Percentiles rank a stretch among this genome's conserved stretches.
Conservation (phyloP, 345 rosid species). For the Salix viminalis region DNA sequence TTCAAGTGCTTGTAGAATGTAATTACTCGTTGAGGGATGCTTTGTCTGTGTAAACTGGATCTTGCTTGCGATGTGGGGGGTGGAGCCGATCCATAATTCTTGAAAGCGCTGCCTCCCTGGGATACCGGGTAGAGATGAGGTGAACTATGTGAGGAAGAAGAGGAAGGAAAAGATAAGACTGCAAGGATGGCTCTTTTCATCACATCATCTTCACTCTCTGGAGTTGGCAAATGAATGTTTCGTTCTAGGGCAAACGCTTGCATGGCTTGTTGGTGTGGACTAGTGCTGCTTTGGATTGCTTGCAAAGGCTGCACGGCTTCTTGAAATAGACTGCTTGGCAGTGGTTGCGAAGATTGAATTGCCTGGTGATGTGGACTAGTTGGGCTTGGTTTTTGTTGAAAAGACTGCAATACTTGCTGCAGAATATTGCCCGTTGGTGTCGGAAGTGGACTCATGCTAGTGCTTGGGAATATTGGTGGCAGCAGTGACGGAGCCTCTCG, state of each 20-base stretch:
- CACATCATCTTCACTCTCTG: constrained; percentile 43
- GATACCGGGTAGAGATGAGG: constrained; percentile 7
- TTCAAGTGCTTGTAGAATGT: constrained; percentile 40
- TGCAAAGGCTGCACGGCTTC: not conserved
- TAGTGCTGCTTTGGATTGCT: not conserved
- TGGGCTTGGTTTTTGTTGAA: not conserved
- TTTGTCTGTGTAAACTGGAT: constrained; percentile 23
- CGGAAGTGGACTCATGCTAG: not conserved
- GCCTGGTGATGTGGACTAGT: not conserved
- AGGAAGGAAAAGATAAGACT: not conserved
- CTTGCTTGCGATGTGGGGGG: constrained; percentile 11
- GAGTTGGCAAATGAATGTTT: constrained; percentile 27
- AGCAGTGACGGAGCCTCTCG: not conserved
- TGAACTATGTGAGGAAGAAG: constrained; percentile 28
- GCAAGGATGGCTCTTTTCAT: constrained; percentile 3
- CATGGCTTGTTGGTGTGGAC: constrained; percentile 40
- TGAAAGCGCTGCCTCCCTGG: constrained; percentile 40
- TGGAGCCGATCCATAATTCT: constrained; percentile 24
- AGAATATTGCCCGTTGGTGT: not conserved
- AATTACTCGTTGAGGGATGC: constrained; percentile 51
- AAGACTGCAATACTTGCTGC: constrained; percentile 8
- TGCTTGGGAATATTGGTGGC: not conserved
- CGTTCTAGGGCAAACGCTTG: constrained; percentile 24
- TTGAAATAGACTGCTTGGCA: not conserved
- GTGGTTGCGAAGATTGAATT: not conserved